phyloP scores from a whole-genome alignment of 164 flowering plant genomes.

The Macadamia tetraphylla region DNA sequence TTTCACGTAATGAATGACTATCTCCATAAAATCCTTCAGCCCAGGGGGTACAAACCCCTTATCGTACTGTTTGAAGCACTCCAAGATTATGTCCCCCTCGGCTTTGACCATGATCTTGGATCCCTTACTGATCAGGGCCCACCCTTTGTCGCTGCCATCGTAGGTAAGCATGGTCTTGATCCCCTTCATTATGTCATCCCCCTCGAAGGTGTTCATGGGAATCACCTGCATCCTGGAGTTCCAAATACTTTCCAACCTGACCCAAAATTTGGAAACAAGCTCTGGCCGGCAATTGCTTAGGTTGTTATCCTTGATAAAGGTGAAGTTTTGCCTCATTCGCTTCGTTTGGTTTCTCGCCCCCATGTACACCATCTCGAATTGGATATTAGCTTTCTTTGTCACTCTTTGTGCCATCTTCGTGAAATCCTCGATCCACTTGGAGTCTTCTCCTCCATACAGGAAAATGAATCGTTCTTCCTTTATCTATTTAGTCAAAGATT shows the following conservation, averaged over 20 bases:
- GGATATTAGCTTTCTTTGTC: constrained; percentile 11
- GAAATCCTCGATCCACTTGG: constrained; percentile 32
- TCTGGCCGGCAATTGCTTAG: constrained; percentile 26
- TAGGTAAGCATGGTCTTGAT: constrained; percentile 47
- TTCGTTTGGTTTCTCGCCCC: constrained; percentile 37
- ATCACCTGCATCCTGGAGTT: constrained; percentile 40
- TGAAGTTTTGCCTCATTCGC: constrained; percentile 20
- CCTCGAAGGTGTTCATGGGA: constrained; percentile 27
- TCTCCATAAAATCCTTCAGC: too few relatives aligned
- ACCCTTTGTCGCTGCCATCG: constrained; percentile 45
- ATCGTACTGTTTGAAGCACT: too few relatives aligned
- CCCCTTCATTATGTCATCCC: constrained; percentile 44
- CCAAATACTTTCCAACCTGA: constrained; percentile 55
- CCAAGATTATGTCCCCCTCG: constrained; percentile 36
- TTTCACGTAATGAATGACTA: too few relatives aligned
- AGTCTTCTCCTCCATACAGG: constrained; percentile 45
- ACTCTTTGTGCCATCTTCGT: constrained; percentile 15
- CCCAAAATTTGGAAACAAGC: constrained; percentile 43
- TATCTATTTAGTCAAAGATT: constrained; percentile 10
- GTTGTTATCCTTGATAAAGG: too few relatives aligned
- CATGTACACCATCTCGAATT: constrained; percentile 40
- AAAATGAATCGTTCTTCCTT: constrained; percentile 24
- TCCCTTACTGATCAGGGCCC: constrained; percentile 62
- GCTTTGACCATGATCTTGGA: constrained; percentile 40
- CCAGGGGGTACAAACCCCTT: too few relatives aligned